phyloP scores from a whole-genome alignment of 2,329 filamentous ascomycete genomes.

The Furcasterigmium furcatum region DNA sequence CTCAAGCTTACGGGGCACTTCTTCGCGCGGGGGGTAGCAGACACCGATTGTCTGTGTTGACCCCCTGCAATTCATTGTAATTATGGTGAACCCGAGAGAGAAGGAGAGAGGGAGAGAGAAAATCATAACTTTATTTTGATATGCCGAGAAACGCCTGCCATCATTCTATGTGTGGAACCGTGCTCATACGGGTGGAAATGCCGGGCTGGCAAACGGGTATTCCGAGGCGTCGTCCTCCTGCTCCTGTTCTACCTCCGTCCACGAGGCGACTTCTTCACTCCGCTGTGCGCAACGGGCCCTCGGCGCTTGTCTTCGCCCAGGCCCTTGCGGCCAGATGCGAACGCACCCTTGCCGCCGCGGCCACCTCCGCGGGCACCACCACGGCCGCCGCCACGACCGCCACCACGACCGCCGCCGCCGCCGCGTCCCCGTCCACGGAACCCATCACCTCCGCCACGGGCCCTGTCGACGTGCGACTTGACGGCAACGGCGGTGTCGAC shows the following conservation, averaged over 20 bases:
- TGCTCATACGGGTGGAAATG: background rate
- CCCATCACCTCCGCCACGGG: conserved; percentile 19
- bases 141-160: too few species aligned
- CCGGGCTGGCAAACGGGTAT: background rate
- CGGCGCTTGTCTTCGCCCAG: conserved; percentile 48
- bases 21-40: too few species aligned
- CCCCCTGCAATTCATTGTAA: too few species aligned
- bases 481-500: conserved; percentile 49
- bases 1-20: too few species aligned
- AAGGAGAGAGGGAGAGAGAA: too few species aligned
- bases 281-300: conserved; percentile 13
- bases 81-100: too few species aligned
- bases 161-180: too few species aligned
- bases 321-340: conserved; percentile 42
- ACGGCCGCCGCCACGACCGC: conserved; percentile 22
- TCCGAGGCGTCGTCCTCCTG: background rate
- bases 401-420: conserved; percentile 20
- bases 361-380: conserved; percentile 32
- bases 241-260: conserved; percentile 9
- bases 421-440: conserved; percentile 25
- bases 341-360: conserved; percentile 43
- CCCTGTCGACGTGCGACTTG: conserved; percentile 42
- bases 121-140: background rate
- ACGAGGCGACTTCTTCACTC: conserved; percentile 10
- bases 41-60: too few species aligned